These are phyloP conservation scores for Leccinum incarnatum DNA, from an alignment of 768 basidiomycete species.

Conservation along the genomic window DNA sequence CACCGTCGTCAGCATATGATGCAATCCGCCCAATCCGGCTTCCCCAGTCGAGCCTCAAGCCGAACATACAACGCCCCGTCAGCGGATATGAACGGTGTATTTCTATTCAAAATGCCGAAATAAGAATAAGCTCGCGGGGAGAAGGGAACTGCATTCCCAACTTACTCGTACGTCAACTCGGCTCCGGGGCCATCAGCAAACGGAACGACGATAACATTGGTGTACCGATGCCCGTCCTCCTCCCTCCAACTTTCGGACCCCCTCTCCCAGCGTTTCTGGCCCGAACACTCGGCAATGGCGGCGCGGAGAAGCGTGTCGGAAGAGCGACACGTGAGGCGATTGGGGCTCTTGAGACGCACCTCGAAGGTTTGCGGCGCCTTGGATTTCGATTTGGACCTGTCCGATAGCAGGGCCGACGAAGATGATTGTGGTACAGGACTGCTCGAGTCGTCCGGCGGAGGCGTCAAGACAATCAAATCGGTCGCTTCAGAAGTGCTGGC, in stretches of 20 bases:
- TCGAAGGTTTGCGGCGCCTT: slow-evolving; percentile 8
- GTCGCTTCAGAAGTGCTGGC: neutral
- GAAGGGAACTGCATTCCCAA: neutral
- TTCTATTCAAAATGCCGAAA: slow-evolving; percentile 26
- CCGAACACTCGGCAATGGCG: slow-evolving; percentile 3
- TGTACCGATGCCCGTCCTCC: slow-evolving; percentile 1
- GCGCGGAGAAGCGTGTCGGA: slow-evolving; percentile 2
- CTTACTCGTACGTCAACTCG: slow-evolving; percentile 55
- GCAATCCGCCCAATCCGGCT: slow-evolving; percentile 39
- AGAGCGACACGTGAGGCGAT: slow-evolving; percentile 27
- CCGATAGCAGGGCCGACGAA: neutral
- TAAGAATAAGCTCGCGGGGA: neutral
- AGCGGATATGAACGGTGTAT: slow-evolving; percentile 43
- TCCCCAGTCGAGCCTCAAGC: slow-evolving; percentile 44
- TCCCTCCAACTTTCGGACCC: slow-evolving; percentile 16
- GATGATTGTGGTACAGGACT: neutral
- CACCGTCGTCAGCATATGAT: slow-evolving; percentile 38
- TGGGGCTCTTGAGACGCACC: slow-evolving; percentile 31
- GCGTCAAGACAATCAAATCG: slow-evolving; percentile 11
- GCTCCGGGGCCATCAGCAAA: slow-evolving; percentile 41
- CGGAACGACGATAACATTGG: slow-evolving; percentile 36
- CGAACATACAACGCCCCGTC: slow-evolving; percentile 47
- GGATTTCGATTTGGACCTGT: slow-evolving; percentile 6
- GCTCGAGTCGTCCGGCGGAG: neutral
- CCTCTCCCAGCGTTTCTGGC: slow-evolving; percentile 1